Evolutionary conservation across 2,329 filamentous ascomycete genomes (phyloP), one percentile per base, ranked within the genome.

Genomic region (Penicillium crustosum): DNA sequence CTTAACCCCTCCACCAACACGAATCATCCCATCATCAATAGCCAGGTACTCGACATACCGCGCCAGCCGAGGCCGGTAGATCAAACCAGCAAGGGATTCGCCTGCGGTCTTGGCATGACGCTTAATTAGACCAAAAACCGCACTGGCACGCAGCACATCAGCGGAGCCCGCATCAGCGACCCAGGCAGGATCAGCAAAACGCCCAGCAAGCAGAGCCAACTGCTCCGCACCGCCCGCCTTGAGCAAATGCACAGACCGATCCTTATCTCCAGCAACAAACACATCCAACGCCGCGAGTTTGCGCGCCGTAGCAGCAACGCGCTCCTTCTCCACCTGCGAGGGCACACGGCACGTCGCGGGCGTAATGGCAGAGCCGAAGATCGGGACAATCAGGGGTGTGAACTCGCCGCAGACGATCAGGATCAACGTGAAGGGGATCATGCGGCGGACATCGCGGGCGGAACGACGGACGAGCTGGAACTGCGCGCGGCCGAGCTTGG

Each of bases 341-440:
- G 93, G 93, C 58, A 97, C 89, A 12, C 91, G 85, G 73, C 93
- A 97, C 0, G 91, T 89, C 66, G 86, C 85, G 0, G 93, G 93
- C 27, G 96, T 89, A 23, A 91, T 79, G 38, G 78, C 78, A 21
- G 87, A 86, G 0, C 83, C 83, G 27, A 96, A 78, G 33, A 86
- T 83, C 7, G 92, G 78, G 1, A 96, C 88, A 6, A 95, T 76
- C 6, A 97, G 70, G 0, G 93, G 91, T 1, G 93, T 90, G 76
- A 96, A 88, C 75, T 97, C 93, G 27, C 92, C 93, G 71, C 89
- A 90, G 17, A 96, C 61, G 1, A 93, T 68, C 7, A 96, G 81
- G 49, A 97, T 78, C 3, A 96, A 60, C 0, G 80, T 87, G 71
- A 99, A 97, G 1, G 89, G 74, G 0, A 93, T 91, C 52, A 97